These are phyloP conservation scores for Fusarium longipes DNA, from an alignment of 2,329 filamentous ascomycete genomes.

Conservation along the genomic window DNA sequence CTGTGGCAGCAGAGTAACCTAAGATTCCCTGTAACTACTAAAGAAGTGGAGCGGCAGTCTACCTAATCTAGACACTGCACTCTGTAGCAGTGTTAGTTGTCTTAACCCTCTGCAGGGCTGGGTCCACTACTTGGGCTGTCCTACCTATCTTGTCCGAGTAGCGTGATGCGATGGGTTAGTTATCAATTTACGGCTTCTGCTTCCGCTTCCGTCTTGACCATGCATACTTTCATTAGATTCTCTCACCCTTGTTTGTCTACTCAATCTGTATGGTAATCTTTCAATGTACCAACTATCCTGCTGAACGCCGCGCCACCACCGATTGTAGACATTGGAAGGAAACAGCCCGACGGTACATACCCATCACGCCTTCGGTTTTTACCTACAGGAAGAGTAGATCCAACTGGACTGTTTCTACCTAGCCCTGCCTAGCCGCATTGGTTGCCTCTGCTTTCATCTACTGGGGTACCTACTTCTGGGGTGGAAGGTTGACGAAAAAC, in stretches of 20 bases:
- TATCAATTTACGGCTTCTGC: slow-evolving; percentile 23
- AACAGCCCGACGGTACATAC: slow-evolving; percentile 3
- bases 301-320: not conserved
- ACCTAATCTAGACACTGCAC: not conserved
- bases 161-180: not conserved
- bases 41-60: not conserved
- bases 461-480: slow-evolving; percentile 4
- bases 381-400: not conserved
- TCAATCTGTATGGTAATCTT: slow-evolving; percentile 12
- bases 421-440: not conserved
- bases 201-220: slow-evolving; percentile 30
- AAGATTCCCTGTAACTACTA: not conserved
- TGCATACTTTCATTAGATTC: slow-evolving; percentile 5
- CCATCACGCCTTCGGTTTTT: not conserved
- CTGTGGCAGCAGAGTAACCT: not conserved
- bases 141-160: slow-evolving; percentile 24
- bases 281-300: not conserved
- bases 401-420: not conserved
- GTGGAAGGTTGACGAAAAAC: not conserved
- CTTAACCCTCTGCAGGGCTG: not conserved
- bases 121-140: slow-evolving; percentile 35
- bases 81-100: not conserved
- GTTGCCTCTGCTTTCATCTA: not conserved
- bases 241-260: slow-evolving; percentile 4
- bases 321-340: not conserved